A percentile compares a stretch with the other conserved stretches of the same genome.
Conservation (phyloP, 2,329 filamentous ascomycete species). For the Capronia epimyces region DNA sequence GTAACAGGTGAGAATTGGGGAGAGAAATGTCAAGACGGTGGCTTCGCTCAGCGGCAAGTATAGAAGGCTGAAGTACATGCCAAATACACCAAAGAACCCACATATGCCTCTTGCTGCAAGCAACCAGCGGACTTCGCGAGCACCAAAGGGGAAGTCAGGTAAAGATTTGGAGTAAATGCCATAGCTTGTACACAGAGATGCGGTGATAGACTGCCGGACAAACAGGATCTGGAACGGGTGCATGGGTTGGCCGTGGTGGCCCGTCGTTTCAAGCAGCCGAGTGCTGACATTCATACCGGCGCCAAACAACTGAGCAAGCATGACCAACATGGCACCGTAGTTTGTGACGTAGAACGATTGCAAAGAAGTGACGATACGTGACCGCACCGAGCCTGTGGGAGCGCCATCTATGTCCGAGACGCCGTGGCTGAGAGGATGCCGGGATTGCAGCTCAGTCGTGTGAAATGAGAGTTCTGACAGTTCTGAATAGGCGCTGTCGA, state of each 20-base stretch:
- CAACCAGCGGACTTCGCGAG: slow-evolving; percentile 59
- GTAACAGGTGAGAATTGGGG: slow-evolving; percentile 72
- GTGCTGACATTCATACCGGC: slow-evolving; percentile 80
- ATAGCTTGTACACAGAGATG: slow-evolving; percentile 60
- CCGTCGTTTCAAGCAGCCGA: slow-evolving; percentile 64
- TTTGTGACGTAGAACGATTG: slow-evolving; percentile 57
- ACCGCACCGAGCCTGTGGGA: slow-evolving; percentile 11
- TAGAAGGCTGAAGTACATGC: slow-evolving; percentile 67
- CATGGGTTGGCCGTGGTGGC: slow-evolving; percentile 62
- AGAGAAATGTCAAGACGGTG: slow-evolving; percentile 82
- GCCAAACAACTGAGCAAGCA: slow-evolving; percentile 73
- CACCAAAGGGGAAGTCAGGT: slow-evolving; percentile 65
- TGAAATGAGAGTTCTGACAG: slow-evolving; percentile 29
- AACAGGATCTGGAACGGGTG: slow-evolving; percentile 83
- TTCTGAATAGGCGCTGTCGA: slow-evolving; percentile 27
- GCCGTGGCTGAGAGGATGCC: slow-evolving; percentile 18
- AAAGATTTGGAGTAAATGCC: slow-evolving; percentile 63
- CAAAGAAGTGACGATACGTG: slow-evolving; percentile 31
- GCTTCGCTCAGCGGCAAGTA: slow-evolving; percentile 83
- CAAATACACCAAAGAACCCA: slow-evolving; percentile 74
- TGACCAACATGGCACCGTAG: slow-evolving; percentile 66
- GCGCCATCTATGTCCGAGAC: slow-evolving; percentile 17
- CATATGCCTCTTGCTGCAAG: slow-evolving; percentile 62
- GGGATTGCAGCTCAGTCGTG: slow-evolving; percentile 20
- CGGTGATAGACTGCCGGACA: slow-evolving; percentile 69